phyloP scores from a whole-genome alignment of 495 filamentous ascomycete genomes.

The Bacidia gigantensis region DNA sequence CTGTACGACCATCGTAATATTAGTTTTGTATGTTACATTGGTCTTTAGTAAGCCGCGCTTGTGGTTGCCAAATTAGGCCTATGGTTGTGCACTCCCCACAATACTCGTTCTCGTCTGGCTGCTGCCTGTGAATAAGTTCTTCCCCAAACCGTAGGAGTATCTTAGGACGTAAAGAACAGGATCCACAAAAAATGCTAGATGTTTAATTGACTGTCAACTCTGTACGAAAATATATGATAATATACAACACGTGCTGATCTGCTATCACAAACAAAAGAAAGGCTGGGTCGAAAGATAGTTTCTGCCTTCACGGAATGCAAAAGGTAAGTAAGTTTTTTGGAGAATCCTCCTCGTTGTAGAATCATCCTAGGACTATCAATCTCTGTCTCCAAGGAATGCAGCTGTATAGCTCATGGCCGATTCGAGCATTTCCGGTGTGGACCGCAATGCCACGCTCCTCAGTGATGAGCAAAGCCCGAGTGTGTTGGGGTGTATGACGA shows the following conservation, averaged over 20 bases:
- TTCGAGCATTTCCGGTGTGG: not conserved
- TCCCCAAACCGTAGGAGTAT: not conserved
- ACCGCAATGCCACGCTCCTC: not conserved
- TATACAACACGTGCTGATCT: not conserved
- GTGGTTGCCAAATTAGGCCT: not conserved
- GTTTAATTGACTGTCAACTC: not conserved
- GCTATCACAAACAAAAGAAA: not conserved
- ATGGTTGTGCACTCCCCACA: not conserved
- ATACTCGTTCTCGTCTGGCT: not conserved
- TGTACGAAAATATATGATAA: not conserved
- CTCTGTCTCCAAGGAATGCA: not conserved
- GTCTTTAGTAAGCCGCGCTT: not conserved
- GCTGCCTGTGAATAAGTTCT: not conserved
- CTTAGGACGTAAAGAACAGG: not conserved
- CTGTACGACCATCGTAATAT: not conserved
- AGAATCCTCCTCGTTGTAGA: not conserved
- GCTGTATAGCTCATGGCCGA: not conserved
- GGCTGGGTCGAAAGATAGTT: not conserved
- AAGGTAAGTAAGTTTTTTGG: not conserved
- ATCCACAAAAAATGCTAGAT: not conserved
- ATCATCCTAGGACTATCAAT: not conserved
- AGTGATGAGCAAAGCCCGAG: not conserved
- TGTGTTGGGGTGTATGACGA: not conserved
- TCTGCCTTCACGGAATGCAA: not conserved
- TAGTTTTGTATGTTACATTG: not conserved